Percentiles rank a stretch among this genome's conserved stretches.
phyloP scores from a whole-genome alignment of 805 yeast genomes.

The Wickerhamiella shivajii region DNA sequence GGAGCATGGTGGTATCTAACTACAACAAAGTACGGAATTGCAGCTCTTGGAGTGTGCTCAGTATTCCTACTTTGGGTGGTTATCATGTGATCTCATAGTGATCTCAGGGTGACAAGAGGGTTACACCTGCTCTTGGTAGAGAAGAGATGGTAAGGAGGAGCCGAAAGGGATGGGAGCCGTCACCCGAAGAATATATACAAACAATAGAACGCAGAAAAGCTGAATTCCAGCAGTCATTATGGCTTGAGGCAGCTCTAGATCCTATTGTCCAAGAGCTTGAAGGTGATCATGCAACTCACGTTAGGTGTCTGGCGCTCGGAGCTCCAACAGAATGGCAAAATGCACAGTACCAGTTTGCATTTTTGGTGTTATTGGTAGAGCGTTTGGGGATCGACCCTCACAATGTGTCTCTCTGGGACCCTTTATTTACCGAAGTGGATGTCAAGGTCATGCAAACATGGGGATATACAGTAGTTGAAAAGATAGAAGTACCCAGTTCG shows the following conservation, averaged over 20 bases:
- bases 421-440: conserved; percentile 41
- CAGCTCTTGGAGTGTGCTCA: too few species aligned
- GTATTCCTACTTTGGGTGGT: too few species aligned
- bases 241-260: neutral
- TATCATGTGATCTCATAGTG: too few species aligned
- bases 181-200: conserved; percentile 3
- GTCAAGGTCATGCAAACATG: conserved; percentile 20
- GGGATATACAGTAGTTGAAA: conserved; percentile 21
- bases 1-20: too few species aligned
- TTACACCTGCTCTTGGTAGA: too few species aligned
- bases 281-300: conserved; percentile 11
- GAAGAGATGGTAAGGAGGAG: too few species aligned
- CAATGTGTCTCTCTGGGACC: conserved; percentile 45
- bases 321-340: conserved; percentile 33
- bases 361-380: conserved; percentile 31
- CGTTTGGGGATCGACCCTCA: conserved; percentile 14
- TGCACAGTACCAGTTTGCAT: conserved; percentile 54
- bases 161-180: too few species aligned
- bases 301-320: conserved; percentile 64
- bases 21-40: too few species aligned
- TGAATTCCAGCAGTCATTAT: conserved; percentile 1
- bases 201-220: conserved; percentile 4
- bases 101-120: too few species aligned
- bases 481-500: conserved; percentile 10
- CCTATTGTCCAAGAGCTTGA: neutral